Conservation (phyloP, 179 eudicot genomes). For the Silene coronaria region DNA sequence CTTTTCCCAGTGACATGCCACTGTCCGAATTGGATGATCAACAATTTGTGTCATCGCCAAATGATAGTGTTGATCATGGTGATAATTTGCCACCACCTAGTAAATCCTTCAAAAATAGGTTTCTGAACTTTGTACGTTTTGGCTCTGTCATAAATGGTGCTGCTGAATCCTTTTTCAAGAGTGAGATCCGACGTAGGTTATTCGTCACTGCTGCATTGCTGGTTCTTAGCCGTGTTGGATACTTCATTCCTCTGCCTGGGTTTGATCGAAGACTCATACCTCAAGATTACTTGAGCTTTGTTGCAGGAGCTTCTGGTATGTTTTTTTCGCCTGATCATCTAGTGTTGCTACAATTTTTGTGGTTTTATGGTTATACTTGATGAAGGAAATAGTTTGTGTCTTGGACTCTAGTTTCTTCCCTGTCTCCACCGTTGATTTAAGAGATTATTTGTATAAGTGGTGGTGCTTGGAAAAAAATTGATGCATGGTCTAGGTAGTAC, state of each 20-base stretch:
- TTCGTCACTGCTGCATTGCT: constrained; percentile 78
- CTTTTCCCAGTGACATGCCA: constrained; percentile 37
- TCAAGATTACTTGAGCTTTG: constrained; percentile 74
- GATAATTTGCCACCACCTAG: constrained; percentile 28
- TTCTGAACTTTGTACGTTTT: constrained; percentile 53
- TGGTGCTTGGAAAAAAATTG: not conserved
- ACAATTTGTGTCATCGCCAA: constrained; percentile 13
- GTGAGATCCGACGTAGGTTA: constrained; percentile 89
- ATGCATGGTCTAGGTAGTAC: not conserved
- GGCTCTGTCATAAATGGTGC: constrained; percentile 68
- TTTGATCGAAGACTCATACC: constrained; percentile 93
- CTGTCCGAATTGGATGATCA: constrained; percentile 28
- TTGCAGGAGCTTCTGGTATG: constrained; percentile 79
- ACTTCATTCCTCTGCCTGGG: constrained; percentile 93
- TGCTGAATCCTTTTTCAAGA: constrained; percentile 93
- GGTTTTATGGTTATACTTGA: constrained; percentile 3
- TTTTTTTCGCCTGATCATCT: not conserved
- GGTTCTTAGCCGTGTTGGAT: constrained; percentile 77
- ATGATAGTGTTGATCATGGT: constrained; percentile 13
- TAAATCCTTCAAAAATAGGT: constrained; percentile 58
- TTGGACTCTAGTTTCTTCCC: not conserved
- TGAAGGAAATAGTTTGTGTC: not conserved
- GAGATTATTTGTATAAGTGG: not conserved
- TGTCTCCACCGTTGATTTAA: not conserved
- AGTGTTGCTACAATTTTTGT: not conserved